Percentiles rank a stretch among this genome's conserved stretches.
Evolutionary conservation across 2,329 filamentous ascomycete species (phyloP).

Genomic region (Blastomyces emzantsi): DNA sequence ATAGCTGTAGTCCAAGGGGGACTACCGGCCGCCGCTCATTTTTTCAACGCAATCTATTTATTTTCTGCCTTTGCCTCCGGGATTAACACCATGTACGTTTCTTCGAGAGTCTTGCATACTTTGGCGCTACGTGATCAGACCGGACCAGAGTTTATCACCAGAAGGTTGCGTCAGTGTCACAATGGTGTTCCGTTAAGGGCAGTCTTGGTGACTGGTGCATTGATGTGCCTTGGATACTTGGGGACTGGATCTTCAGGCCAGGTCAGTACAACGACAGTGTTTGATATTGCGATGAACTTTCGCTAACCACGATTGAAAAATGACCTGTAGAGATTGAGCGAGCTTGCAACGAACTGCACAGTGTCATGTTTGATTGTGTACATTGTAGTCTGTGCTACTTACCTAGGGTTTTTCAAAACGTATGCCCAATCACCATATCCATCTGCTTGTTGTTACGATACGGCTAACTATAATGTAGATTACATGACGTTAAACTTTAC

Average conservation of each 20-base stretch:
- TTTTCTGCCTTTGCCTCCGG: slow-evolving; percentile 38
- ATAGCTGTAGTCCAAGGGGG: slow-evolving; percentile 35
- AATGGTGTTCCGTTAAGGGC: slow-evolving; percentile 34
- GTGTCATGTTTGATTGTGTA: slow-evolving; percentile 37
- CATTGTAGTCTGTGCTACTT: slow-evolving; percentile 34
- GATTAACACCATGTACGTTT: slow-evolving; percentile 37
- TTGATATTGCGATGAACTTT: neutral
- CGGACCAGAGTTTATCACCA: slow-evolving; percentile 36
- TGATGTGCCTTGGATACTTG: slow-evolving; percentile 36
- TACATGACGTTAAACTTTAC: slow-evolving; percentile 33
- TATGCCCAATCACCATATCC: slow-evolving; percentile 16
- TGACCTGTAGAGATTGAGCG: slow-evolving; percentile 26
- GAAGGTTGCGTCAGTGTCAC: slow-evolving; percentile 29
- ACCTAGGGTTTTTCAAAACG: slow-evolving; percentile 29
- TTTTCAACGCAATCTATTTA: slow-evolving; percentile 40
- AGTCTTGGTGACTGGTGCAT: slow-evolving; percentile 32
- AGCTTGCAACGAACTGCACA: slow-evolving; percentile 32
- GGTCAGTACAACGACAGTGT: slow-evolving; percentile 21
- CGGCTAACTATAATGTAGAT: slow-evolving; percentile 19
- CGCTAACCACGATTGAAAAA: slow-evolving; percentile 11
- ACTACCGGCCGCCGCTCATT: slow-evolving; percentile 31
- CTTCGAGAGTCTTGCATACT: slow-evolving; percentile 37
- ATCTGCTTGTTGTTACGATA: neutral
- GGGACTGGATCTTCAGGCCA: slow-evolving; percentile 31
- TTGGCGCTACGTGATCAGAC: slow-evolving; percentile 32